Evolutionary conservation across 2,329 filamentous ascomycete genomes (phyloP).

Genomic region (Tetracladium maxilliforme): DNA sequence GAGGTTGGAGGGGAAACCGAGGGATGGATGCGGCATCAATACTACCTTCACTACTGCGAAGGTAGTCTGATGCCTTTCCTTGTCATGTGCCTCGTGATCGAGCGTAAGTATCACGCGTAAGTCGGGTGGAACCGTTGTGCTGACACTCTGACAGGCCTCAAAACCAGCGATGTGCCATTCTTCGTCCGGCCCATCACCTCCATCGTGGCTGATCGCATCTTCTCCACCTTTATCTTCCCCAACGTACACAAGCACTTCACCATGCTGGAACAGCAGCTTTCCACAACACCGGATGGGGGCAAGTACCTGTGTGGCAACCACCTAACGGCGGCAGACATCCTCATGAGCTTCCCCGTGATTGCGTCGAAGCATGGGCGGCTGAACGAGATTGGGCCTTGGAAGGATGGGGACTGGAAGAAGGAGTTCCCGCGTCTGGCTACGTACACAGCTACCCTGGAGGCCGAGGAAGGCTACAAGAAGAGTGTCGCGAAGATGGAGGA

Average conservation of each 20-base stretch:
- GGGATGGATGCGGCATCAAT: conserved; percentile 41
- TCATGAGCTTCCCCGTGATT: conserved; percentile 28
- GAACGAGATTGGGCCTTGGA: too few relatives aligned
- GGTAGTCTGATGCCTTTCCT: conserved; percentile 47
- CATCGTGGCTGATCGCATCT: conserved; percentile 28
- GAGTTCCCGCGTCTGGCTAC: conserved; percentile 28
- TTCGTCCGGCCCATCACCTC: conserved; percentile 48
- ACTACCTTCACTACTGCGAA: conserved; percentile 49
- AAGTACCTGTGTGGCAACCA: conserved; percentile 27
- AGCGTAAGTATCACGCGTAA: conserved; percentile 22
- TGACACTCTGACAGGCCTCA: too few relatives aligned
- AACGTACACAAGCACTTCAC: conserved; percentile 29
- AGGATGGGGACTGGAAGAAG: conserved; percentile 18
- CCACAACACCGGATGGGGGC: conserved; percentile 27
- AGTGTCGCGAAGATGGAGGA: conserved; percentile 32
- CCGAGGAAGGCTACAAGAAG: conserved; percentile 24
- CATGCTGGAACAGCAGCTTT: conserved; percentile 32
- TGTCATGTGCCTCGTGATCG: conserved; percentile 33
- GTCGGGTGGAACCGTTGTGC: too few relatives aligned
- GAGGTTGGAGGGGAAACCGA: conserved; percentile 42
- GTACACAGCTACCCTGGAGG: conserved; percentile 28
- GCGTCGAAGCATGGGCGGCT: conserved; percentile 11
- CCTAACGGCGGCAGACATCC: conserved; percentile 27
- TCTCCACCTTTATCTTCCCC: conserved; percentile 24
- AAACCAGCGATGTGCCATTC: conserved; percentile 39